Conservation (phyloP, 805 yeast genomes). For the Schwanniomyces polymorphus region DNA sequence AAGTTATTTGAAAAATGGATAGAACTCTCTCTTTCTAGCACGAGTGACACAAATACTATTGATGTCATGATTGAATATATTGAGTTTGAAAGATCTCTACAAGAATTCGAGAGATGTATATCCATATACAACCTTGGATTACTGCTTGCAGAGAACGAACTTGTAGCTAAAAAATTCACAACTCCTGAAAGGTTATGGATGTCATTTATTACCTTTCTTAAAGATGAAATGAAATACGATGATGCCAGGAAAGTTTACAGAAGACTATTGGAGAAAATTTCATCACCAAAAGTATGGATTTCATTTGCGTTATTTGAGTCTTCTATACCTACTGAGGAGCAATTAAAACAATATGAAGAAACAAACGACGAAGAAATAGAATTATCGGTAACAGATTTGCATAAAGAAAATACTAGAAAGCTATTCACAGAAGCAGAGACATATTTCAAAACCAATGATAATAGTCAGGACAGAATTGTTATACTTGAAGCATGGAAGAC, state of each 20-base stretch:
- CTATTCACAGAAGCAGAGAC: conserved; percentile 57
- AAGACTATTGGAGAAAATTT: conserved; percentile 30
- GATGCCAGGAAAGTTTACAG: conserved; percentile 55
- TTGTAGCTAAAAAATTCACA: conserved; percentile 27
- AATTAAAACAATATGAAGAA: conserved; percentile 42
- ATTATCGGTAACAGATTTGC: conserved; percentile 50
- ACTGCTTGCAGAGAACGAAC: conserved; percentile 21
- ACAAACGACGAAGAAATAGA: conserved; percentile 53
- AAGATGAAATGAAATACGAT: conserved; percentile 58
- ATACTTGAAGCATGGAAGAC: conserved; percentile 61
- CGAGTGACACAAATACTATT: conserved; percentile 4
- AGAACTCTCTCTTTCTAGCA: conserved; percentile 29
- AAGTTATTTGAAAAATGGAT: conserved; percentile 66
- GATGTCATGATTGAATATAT: conserved; percentile 65
- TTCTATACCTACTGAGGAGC: conserved; percentile 57
- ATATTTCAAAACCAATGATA: conserved; percentile 35
- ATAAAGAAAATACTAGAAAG: conserved; percentile 50
- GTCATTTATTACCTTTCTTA: conserved; percentile 55
- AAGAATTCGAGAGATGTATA: conserved; percentile 68
- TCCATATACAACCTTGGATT: conserved; percentile 60
- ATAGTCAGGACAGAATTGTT: conserved; percentile 46
- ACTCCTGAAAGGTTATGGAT: conserved; percentile 20
- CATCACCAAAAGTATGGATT: conserved; percentile 47
- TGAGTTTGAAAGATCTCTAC: conserved; percentile 62
- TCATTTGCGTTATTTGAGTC: conserved; percentile 72